phyloP scores from a whole-genome alignment of 345 rosid genomes.

The Trapa bicornis region DNA sequence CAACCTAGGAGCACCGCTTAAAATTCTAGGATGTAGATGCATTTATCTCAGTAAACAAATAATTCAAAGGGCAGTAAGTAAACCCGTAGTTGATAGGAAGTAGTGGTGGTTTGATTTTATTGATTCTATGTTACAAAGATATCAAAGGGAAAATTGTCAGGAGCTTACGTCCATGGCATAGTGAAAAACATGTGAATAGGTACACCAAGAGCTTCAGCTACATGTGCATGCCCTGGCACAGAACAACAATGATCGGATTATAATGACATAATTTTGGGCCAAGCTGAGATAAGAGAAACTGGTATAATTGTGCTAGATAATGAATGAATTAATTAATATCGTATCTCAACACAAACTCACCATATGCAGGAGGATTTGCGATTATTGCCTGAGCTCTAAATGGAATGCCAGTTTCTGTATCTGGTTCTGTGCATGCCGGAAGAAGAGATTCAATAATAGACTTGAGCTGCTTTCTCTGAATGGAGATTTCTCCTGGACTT shows the following conservation, averaged over 20 bases:
- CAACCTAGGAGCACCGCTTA: neutral
- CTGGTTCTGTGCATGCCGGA: conserved; percentile 87
- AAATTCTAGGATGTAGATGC: neutral
- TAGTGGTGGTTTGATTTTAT: neutral
- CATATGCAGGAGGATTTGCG: conserved; percentile 97
- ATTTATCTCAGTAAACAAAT: neutral
- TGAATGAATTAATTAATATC: neutral
- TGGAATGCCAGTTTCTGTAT: conserved; percentile 51
- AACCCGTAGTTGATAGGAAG: neutral
- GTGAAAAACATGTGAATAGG: conserved; percentile 99
- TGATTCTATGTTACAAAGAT: neutral
- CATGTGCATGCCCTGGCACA: conserved; percentile 83
- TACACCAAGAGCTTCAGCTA: conserved; percentile 95
- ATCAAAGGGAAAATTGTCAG: conserved; percentile 6
- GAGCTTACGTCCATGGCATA: conserved; percentile 99
- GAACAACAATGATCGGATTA: conserved; percentile 1
- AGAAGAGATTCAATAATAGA: conserved; percentile 93
- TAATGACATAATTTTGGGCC: neutral
- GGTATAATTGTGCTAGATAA: neutral
- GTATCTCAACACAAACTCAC: conserved; percentile 21
- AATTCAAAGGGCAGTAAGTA: neutral
- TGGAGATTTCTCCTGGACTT: conserved; percentile 83
- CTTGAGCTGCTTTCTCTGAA: conserved; percentile 82
- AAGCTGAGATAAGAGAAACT: neutral
- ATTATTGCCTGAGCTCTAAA: conserved; percentile 96